A percentile compares a stretch with the other conserved stretches of the same genome.
Conservation (phyloP, 2,329 filamentous ascomycete species). For the Cladophialophora bantiana region DNA sequence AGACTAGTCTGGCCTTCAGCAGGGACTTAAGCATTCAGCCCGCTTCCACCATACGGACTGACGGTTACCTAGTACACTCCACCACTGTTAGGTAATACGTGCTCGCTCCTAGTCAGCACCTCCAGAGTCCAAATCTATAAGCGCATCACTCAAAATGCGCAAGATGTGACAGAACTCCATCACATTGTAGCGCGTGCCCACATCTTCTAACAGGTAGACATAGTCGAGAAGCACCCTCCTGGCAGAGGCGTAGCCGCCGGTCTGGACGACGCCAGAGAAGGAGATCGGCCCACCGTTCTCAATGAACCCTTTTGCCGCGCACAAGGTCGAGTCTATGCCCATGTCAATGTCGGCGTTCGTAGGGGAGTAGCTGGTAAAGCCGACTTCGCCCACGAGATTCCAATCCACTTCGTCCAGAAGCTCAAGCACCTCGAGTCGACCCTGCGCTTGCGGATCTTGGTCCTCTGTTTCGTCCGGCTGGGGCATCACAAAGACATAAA, state of each 20-base stretch:
- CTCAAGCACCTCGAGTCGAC: slow-evolving; percentile 47
- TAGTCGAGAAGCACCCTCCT: slow-evolving; percentile 59
- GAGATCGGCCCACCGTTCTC: slow-evolving; percentile 56
- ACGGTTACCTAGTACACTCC: background rate
- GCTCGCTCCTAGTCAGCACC: slow-evolving; percentile 4
- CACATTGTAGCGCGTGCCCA: slow-evolving; percentile 57
- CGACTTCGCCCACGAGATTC: slow-evolving; percentile 55
- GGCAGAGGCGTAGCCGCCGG: slow-evolving; percentile 59
- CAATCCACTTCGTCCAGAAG: slow-evolving; percentile 60
- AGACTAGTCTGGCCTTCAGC: background rate
- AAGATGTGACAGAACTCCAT: slow-evolving; percentile 59
- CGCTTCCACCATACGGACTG: background rate
- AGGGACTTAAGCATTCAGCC: background rate
- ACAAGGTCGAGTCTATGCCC: slow-evolving; percentile 38
- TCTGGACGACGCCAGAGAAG: slow-evolving; percentile 56
- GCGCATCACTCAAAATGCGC: slow-evolving; percentile 60
- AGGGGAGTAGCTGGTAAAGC: slow-evolving; percentile 43
- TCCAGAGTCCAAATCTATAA: slow-evolving; percentile 20
- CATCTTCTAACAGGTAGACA: slow-evolving; percentile 59
- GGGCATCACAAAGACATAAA: slow-evolving; percentile 57
- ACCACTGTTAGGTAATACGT: background rate
- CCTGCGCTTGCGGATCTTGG: slow-evolving; percentile 37
- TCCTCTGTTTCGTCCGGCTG: slow-evolving; percentile 22
- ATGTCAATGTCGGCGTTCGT: slow-evolving; percentile 5
- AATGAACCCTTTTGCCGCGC: slow-evolving; percentile 50